Evolutionary conservation across 345 rosid genomes (phyloP), one percentile per base, ranked within the genome.

Genomic region (Diplotaxis tenuifolia): DNA sequence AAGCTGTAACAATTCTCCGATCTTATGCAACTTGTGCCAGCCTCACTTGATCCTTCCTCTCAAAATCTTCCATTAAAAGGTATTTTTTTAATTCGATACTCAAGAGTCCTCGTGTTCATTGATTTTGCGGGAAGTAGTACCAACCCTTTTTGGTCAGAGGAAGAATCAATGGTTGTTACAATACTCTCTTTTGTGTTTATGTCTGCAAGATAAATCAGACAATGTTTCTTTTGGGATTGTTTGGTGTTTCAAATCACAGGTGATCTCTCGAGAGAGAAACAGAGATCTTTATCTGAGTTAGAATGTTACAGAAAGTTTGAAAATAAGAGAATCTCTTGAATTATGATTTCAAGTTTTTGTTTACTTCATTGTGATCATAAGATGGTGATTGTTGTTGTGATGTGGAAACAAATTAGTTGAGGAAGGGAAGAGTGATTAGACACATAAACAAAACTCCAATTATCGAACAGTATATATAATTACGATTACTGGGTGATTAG

Each of bases 11-110:
- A 15, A 6, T 47, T 16, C 54, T 47, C 21, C 54, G 21, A 16
- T 47, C 54, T 16, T 47, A 47, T 47, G 54, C 54, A 16, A 47
- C 54, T 47, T 47, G 54, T 16, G 54, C 54, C 54, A 47, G 54
- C 54, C 54, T 47, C 54, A 47, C 54, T 47, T 47, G 40, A 83
- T 55, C 31, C 25, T 25, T 36, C 62, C 15, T 16, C 62, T 14
- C 19, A 2, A 29, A n/a, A 21, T 45, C 72, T 56, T 65, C 65
- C 66, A 57, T 73, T 15, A 18, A 68, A 73, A 23, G 32, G 68
- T 75, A 27, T 49, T 56, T 58, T 73, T 31, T 45, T n/a, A 45
- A 54, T 42, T 65, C 6, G 67, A 74, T 67, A 34, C 59, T 65
- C 1, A 12, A 29, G 52, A 32, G 21, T 75, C 57, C 57, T 36